Conservation (phyloP, 495 filamentous ascomycete species). For the Friedmanniomyces endolithicus region DNA sequence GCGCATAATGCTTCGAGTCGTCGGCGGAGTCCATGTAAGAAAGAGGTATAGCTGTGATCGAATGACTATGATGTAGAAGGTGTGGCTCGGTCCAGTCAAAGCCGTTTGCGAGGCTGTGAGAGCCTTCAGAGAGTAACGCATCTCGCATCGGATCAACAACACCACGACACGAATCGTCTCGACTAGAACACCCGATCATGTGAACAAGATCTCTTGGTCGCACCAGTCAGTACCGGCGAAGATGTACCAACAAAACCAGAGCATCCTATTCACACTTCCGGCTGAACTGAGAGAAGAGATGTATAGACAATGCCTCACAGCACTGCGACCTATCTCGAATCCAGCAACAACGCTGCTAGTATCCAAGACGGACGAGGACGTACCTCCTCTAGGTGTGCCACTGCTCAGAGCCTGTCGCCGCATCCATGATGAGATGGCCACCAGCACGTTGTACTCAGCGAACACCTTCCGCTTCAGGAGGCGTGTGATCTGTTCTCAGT, state of each 20-base stretch:
- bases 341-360: neutral
- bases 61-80: too few species aligned
- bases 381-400: neutral
- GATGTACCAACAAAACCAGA: neutral
- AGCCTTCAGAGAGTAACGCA: too few species aligned
- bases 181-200: too few species aligned
- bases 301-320: neutral
- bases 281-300: neutral
- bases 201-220: too few species aligned
- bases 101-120: too few species aligned
- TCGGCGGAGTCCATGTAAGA: too few species aligned
- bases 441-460: neutral
- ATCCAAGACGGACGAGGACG: neutral
- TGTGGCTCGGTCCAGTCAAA: too few species aligned
- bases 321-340: neutral
- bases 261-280: neutral
- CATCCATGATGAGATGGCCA: neutral
- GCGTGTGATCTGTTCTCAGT: neutral
- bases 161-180: too few species aligned
- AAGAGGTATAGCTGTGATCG: too few species aligned
- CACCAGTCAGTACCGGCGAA: neutral
- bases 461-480: slow-evolving; percentile 3
- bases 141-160: too few species aligned
- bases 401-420: neutral
- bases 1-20: too few species aligned